Evolutionary conservation across 768 basidiomycete genomes (phyloP), one percentile per base, ranked within the genome.

Genomic region (Boletus rufocinnamomeus): DNA sequence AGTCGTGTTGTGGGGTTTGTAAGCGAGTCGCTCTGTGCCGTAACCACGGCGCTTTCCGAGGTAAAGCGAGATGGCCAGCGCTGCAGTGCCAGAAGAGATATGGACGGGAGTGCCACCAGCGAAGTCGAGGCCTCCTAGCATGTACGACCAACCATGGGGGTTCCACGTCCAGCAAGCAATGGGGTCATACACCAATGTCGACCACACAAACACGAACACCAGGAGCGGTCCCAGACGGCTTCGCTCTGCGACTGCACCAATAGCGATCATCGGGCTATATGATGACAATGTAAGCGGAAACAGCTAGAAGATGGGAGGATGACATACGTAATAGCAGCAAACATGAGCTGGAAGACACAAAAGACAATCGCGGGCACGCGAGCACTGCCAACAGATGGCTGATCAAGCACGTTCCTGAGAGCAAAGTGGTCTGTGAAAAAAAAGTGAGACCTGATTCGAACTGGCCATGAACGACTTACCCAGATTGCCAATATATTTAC

Each of bases 81-180:
- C 96, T 1, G 93, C 94, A 1, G 87, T 87, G 48, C 96, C 96
- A 17, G 93, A 95, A 19, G 90, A 89, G 64, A 99, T 98, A 70
- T 99, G 95, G 60, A 99, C 94, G 23, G 96, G 96, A 13, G 93
- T 95, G 52, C 96, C 96, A 30, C 95, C 95, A 10, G 95, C 95
- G 60, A 96, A 95, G 70, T 95, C 92, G 54, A 93, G 88, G 58
- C 88, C 90, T 17, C 93, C 95, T 52, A 91, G 79, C 35, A 84
- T 69, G 74, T 79, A 87, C 0, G 89, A 88, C 95, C 83, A 86
- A 40, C 85, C 85, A 34, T 89, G 83, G 37, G 82, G 62, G 67
- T 93, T 94, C 96, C 96, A 98, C 6, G 94, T 91, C 95, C 95
- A 97, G 75, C 91, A 93, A 0, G 93, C 96, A 56, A 98, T 86